phyloP scores from a whole-genome alignment of 345 rosid species.

The Pseudoturritis turrita region DNA sequence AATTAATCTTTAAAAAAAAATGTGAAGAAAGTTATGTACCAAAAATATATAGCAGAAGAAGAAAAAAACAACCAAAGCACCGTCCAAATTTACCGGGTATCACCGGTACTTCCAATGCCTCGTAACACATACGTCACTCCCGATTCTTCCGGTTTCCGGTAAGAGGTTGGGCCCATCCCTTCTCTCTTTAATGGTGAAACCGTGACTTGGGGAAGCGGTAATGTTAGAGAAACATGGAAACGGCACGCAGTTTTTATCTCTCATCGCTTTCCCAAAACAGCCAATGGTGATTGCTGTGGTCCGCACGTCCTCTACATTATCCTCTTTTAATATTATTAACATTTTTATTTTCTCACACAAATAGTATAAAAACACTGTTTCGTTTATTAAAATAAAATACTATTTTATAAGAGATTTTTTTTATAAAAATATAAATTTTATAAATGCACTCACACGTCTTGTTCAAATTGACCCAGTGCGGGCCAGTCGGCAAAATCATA shows the following conservation, averaged over 20 bases:
- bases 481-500: slow-evolving; percentile 13
- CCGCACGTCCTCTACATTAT: slow-evolving; percentile 36
- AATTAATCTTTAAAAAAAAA: no score
- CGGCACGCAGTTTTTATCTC: slow-evolving; percentile 32
- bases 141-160: slow-evolving; percentile 31
- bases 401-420: neutral
- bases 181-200: neutral
- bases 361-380: neutral
- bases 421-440: neutral
- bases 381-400: neutral
- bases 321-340: neutral
- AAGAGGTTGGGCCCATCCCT: neutral
- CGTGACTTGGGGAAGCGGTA: slow-evolving; percentile 26
- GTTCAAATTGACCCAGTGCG: slow-evolving; percentile 7
- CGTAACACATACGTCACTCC: neutral
- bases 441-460: slow-evolving; percentile 3
- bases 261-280: slow-evolving; percentile 23
- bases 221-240: slow-evolving; percentile 2
- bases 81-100: slow-evolving; percentile 9
- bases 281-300: slow-evolving; percentile 27
- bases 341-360: neutral
- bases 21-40: neutral
- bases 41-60: neutral
- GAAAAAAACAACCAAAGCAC: neutral
- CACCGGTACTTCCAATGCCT: neutral